phyloP scores from a whole-genome alignment of 164 flowering plant species.

The Aristolochia californica region DNA sequence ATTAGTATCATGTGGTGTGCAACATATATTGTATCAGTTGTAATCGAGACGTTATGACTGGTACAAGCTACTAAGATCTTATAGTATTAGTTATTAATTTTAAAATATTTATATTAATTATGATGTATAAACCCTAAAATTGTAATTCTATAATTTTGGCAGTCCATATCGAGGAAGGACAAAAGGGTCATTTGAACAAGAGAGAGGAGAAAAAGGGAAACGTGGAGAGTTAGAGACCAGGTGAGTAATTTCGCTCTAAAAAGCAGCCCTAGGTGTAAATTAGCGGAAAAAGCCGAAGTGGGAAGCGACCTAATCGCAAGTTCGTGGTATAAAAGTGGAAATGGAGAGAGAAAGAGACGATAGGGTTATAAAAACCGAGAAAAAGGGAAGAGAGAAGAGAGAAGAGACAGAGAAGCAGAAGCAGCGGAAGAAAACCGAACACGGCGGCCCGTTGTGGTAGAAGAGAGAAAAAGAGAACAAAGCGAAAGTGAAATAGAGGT shows the following conservation, averaged over 20 bases:
- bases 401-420: not conserved
- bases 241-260: conserved; percentile 1
- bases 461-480: not conserved
- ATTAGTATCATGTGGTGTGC: too few relatives aligned
- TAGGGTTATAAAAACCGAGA: conserved; percentile 1
- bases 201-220: not conserved
- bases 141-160: not conserved
- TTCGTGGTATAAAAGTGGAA: not conserved
- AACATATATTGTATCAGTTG: too few relatives aligned
- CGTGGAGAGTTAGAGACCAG: not conserved
- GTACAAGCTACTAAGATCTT: too few relatives aligned
- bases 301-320: conserved; percentile 6
- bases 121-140: too few relatives aligned
- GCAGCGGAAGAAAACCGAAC: conserved; percentile 4
- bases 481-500: not conserved
- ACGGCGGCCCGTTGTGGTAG: conserved; percentile 7
- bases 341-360: not conserved
- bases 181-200: not conserved
- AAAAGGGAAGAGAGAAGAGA: not conserved
- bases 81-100: too few relatives aligned
- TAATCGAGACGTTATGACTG: too few relatives aligned
- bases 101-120: too few relatives aligned
- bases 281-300: not conserved
- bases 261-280: not conserved
- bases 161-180: not conserved